Base-by-base conservation (phyloP, 2,329 filamentous ascomycete species). In the Ramichloridium luteum region DNA sequence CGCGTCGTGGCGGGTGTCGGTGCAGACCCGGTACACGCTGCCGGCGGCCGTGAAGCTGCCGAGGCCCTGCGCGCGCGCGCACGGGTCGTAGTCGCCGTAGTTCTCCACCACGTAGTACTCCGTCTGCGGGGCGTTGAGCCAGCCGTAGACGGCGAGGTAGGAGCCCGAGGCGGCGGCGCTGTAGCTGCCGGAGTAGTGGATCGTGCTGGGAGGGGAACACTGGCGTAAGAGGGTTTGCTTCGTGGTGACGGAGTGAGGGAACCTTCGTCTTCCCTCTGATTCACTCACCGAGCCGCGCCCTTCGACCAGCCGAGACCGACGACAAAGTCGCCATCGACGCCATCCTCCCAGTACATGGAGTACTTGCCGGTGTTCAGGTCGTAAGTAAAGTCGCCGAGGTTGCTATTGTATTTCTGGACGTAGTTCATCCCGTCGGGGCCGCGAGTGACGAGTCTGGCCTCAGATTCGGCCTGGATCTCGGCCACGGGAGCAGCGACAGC, bases 21-120 rank as follows among this genome's bases (percentile, higher is more conserved):
- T 49, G 39, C 56, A 60, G 35, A 61, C 54, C 13, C 53, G 40
- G 37, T 62, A 62, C 5, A 41, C 50, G 3, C 40, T 44, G 3
- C 57, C 58, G 35, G 62, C 59, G 10, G 44, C 53, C 9, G 35
- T 44, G 6, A 62, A 47, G 3, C 49, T 57, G 17, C 59, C 59
- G 13, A 42, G 39, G 30, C 35, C 30, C 12, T 35, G 38, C n/a
- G 33, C 39, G 15, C 37, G 36, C 10, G 36, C 34, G 28, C 37
- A 38, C 4, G 40, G 36, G 28, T 64, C 57, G 43, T 67, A 62
- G 28, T 57, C 58, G 37, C 64, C 65, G 47, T 62, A 65, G 6
- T 58, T 50, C 39, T 73, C 69, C 38, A 72, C 59, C 34, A 73
- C 63, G 55, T 73, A 73, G 55, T 71, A 72, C 44, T 72, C 68